Base-by-base conservation (phyloP, 1,284 basidiomycete species). In the Nidula niveotomentosa region DNA sequence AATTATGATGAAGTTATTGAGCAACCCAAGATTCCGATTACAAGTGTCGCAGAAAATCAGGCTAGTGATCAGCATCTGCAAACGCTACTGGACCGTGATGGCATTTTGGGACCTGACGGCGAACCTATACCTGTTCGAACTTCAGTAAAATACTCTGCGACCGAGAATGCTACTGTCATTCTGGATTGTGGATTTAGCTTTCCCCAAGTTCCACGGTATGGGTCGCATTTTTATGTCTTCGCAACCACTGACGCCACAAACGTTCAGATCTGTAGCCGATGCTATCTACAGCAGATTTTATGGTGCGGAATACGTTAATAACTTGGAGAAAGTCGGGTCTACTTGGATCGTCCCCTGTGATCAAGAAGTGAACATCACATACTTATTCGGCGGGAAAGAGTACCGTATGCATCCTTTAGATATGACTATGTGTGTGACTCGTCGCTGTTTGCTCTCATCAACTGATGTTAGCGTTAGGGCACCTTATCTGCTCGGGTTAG, bases 121-220 rank as follows among this genome's bases (percentile, higher is more conserved):
- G 61, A 69, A 41, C 59, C 72, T 10, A 81, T 89, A 36, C 60
- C 71, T 6, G 65, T 81, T 46, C 70, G 63, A 7, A 76, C 79
- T 1, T 66, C 66, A 17, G 81, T 85, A 2, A 68, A 74, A 46
- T 64, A 74, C 34, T 71, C 76, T 6, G 57, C 63, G 13, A 73
- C 70, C 36, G 70, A 72, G 15, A 79, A 80, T 60, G 67, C 80
- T 7, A 82, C 79, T 1, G 81, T 79, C 15, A 72, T 89, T n/a
- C 73, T 90, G 52, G 87, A 90, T 62, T 81, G 84, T 2, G 88
- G 88, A 0, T 90, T 86, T 65, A 79, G 83, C 1, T 69, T 88
- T n/a, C 80, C 85, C 15, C 86, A 88, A 64, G 76, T 88, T 37
- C 77, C 84, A 47, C 64, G 70, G 83, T 84, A 65, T 48, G 76